Evolutionary conservation across 306 rosid species (phyloP), one percentile per base, ranked within the genome.

Genomic region (Leucaena leucocephala): DNA sequence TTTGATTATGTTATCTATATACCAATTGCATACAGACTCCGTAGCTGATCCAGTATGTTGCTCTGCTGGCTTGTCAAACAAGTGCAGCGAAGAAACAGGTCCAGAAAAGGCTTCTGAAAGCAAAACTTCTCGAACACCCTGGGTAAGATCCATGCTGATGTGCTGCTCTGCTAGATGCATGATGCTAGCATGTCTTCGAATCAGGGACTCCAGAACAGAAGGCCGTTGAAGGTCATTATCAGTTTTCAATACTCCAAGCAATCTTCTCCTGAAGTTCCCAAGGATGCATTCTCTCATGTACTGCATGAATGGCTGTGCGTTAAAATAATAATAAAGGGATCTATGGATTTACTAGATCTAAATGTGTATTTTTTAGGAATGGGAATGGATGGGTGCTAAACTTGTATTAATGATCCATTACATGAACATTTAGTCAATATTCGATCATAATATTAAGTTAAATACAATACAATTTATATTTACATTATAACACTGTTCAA

Each of bases 221-320:
- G 99, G 99, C 5, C 99, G 94, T 79, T 95, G 98, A 82, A 95
- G 95, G 88, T 95, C 99, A 74, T 89, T 91, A 83, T 95, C 99
- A 78, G 91, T 95, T 86, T 93, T 95, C 79, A 95, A 82, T 42
- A 87, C 94, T n/a, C 97, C 90, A 78, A 95, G 98, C 85, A 93
- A 76, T 89, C 99, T 93, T 87, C 99, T 90, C 89, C 97, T 91
- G 87, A 95, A 92, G 92, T 95, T 95, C 76, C 94, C 97, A 78
- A 95, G 91, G 86, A 95, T 90, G 93, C 99, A 93, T 82, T 95
- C 99, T 88, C 99, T 92, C 99, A 95, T 95, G 88, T 91, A 95
- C 99, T 95, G 99, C 91, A 82, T 80, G 85, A 74, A 68, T 71
- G 77, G 71, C 71, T 57, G 72, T 55, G 76, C 27, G 81, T 84